Percentiles rank a stretch among this genome's conserved stretches.
Conservation (phyloP, 306 rosid species). For the Sindora glabra region DNA sequence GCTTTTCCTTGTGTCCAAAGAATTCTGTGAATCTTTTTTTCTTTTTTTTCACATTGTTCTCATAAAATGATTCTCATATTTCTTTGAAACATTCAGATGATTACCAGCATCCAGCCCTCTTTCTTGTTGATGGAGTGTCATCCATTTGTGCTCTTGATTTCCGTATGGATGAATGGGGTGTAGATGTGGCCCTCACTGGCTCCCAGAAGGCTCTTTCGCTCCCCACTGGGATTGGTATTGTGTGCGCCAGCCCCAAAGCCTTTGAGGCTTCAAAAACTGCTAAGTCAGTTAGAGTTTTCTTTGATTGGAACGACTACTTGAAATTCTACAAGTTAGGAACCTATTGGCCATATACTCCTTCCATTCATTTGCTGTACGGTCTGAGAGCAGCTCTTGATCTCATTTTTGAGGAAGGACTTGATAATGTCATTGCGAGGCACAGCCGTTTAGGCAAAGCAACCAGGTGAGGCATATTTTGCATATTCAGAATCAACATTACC, state of each 20-base stretch:
- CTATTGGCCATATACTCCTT: slow-evolving; percentile 98
- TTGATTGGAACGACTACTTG: slow-evolving; percentile 92
- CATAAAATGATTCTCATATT: slow-evolving; percentile 10
- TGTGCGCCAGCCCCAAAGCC: slow-evolving; percentile 90
- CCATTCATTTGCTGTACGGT: slow-evolving; percentile 82
- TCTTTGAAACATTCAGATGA: slow-evolving; percentile 50
- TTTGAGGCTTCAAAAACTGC: slow-evolving; percentile 83
- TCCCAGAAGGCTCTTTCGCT: slow-evolving; percentile 99
- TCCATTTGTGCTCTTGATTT: slow-evolving; percentile 95
- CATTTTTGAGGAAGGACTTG: slow-evolving; percentile 93
- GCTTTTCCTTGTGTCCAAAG: neutral
- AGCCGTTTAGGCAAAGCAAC: slow-evolving; percentile 81
- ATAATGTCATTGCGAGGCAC: slow-evolving; percentile 81
- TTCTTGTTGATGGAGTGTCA: slow-evolving; percentile 96
- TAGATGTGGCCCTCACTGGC: slow-evolving; percentile 96
- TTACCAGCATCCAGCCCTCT: slow-evolving; percentile 84
- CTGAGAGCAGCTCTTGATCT: slow-evolving; percentile 84
- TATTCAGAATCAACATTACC: neutral
- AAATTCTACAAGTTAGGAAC: slow-evolving; percentile 89
- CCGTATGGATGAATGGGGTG: slow-evolving; percentile 99
- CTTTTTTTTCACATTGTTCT: neutral
- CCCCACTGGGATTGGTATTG: slow-evolving; percentile 90
- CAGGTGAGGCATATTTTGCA: slow-evolving; percentile 36
- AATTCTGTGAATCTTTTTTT: neutral
- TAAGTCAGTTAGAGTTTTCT: slow-evolving; percentile 83